A percentile compares a stretch with the other conserved stretches of the same genome.
Conservation (phyloP, 2,329 filamentous ascomycete genomes). For the Eurotiales sp. region DNA sequence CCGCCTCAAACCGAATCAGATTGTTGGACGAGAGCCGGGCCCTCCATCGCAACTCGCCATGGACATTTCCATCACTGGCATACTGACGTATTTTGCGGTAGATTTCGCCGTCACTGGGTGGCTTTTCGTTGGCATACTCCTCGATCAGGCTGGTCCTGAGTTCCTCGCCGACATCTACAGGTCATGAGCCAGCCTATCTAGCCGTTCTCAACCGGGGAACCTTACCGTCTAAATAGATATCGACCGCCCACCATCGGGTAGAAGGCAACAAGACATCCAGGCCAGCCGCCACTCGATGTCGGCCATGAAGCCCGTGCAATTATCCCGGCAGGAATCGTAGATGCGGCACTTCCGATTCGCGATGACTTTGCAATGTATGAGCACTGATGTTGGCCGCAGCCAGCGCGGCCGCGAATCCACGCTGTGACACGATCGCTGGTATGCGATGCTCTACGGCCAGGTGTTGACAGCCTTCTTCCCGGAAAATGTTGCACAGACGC, state of each 20-base stretch:
- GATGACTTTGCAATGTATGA: no score
- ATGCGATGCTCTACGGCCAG: conserved; percentile 21
- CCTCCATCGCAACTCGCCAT: conserved; percentile 18
- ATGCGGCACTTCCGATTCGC: no score
- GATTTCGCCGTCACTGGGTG: not conserved
- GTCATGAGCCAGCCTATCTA: conserved; percentile 10
- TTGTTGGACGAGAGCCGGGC: conserved; percentile 18
- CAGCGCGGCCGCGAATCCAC: no score
- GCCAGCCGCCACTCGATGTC: not conserved
- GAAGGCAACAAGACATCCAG: conserved; percentile 4
- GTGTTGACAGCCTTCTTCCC: conserved; percentile 20
- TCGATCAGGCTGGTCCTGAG: conserved; percentile 11
- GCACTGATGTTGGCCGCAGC: no score
- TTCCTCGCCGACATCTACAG: conserved; percentile 7
- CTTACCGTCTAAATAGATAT: conserved; percentile 7
- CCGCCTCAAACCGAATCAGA: conserved; percentile 16
- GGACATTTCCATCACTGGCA: conserved; percentile 7
- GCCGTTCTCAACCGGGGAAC: not conserved
- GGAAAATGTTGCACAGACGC: conserved; percentile 21
- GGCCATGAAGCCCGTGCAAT: not conserved
- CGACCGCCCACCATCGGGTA: not conserved
- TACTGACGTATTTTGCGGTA: conserved; percentile 7
- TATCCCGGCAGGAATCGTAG: no score
- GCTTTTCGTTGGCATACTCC: conserved; percentile 11
- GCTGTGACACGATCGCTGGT: no score